phyloP scores from a whole-genome alignment of 306 rosid genomes.

The Sesbania bispinosa region DNA sequence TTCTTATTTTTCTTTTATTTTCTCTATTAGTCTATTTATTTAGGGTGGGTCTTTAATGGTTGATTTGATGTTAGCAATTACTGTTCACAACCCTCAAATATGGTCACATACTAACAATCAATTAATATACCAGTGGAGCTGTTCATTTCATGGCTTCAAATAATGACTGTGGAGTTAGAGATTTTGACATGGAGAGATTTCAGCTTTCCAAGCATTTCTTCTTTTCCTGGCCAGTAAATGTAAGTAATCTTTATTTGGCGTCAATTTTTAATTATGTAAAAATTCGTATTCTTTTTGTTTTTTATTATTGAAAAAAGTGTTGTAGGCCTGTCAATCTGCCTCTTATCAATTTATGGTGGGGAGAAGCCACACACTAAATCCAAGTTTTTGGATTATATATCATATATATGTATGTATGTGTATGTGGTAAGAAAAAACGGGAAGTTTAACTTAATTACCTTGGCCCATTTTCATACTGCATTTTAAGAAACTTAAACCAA shows the following conservation, averaged over 20 bases:
- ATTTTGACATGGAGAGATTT: slow-evolving; percentile 82
- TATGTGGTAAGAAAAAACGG: not conserved
- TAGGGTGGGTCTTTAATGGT: not conserved
- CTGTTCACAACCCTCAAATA: not conserved
- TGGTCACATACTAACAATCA: not conserved
- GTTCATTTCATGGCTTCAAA: slow-evolving; percentile 82
- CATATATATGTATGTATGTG: no score
- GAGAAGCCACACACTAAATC: not conserved
- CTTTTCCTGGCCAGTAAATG: slow-evolving; percentile 81
- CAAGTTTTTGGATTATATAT: not conserved
- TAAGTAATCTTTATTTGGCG: slow-evolving; percentile 25
- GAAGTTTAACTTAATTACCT: not conserved
- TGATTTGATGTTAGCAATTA: not conserved
- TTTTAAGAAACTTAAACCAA: slow-evolving; percentile 1
- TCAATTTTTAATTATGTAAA: not conserved
- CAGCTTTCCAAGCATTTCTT: slow-evolving; percentile 65
- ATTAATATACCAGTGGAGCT: slow-evolving; percentile 55
- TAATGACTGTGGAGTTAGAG: slow-evolving; percentile 76
- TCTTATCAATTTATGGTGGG: slow-evolving; percentile 1
- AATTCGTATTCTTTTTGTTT: not conserved
- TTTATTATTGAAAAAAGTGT: not conserved
- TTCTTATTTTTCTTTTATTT: not conserved
- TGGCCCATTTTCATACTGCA: not conserved
- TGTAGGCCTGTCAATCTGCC: not conserved
- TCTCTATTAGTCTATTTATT: slow-evolving; percentile 12